Base-by-base conservation (phyloP, 495 filamentous ascomycete genomes). In the Penicillium canariense region DNA sequence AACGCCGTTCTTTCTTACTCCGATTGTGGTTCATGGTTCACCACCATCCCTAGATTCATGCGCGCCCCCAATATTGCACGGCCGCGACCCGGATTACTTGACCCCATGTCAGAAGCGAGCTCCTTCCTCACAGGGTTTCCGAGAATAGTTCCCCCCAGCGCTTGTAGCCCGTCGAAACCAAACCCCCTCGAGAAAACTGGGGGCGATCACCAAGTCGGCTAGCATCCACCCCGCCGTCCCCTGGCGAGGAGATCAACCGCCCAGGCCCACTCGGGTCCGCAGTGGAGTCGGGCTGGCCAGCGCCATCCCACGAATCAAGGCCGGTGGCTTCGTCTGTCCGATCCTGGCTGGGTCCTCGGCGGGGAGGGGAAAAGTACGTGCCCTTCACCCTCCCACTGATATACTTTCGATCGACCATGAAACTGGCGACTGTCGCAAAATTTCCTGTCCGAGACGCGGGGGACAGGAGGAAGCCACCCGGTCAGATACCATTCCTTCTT, bases 341-440 rank as follows among this genome's bases (percentile, higher is more conserved):
- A 44, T 44, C 42, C 42, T 25, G 42, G n/a, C n/a, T n/a, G n/a
- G n/a, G n/a, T n/a, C n/a, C n/a, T n/a, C n/a, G n/a, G n/a, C n/a
- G 22, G 42, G 15, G 42, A 28, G 42, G 23, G 15, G 26, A 17
- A 22, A 15, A 2, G 12, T 15, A 5, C 15, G 32, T 43, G 22
- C 26, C 8, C 4, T 27, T 30, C 49, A 57, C 49, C 48, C 55
- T 60, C 50, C 43, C 26, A 56, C 42, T 49, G 43, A 52, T 56
- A 40, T 47, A 51, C 54, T 52, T 47, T 42, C 31, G 44, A 50
- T 31, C 38, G 46, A 31, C 49, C 44, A 46, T 65, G 64, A 67
- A 65, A 67, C 64, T 58, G 49, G 40, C 57, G 63, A 58, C 55
- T 58, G 63, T 64, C 63, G 64, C 63, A 64, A 15, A 14, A 20